These are phyloP conservation scores for Microcos paniculata DNA, from an alignment of 345 rosid species.

Conservation along the genomic window DNA sequence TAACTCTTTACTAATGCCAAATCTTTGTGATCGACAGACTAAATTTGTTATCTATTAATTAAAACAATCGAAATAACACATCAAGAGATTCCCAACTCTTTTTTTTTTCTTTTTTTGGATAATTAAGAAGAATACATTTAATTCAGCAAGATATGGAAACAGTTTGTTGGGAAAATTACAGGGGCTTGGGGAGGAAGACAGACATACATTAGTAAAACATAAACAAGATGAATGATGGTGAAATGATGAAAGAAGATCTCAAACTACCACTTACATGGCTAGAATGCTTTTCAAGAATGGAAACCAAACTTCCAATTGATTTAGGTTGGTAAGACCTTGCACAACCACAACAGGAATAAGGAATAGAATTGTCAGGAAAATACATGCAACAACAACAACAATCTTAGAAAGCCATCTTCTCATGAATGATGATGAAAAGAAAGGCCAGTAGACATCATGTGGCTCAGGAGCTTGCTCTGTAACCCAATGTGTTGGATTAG, in stretches of 20 bases:
- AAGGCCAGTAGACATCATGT: conserved; percentile 91
- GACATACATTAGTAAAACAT: background rate
- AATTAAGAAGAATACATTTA: background rate
- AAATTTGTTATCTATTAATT: background rate
- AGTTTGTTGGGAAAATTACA: background rate
- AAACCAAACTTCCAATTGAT: conserved; percentile 70
- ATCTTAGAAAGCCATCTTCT: conserved; percentile 79
- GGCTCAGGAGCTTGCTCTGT: conserved; percentile 92
- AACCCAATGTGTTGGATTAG: conserved; percentile 84
- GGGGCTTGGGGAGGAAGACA: background rate
- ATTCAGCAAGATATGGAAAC: background rate
- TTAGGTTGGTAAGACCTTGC: conserved; percentile 92
- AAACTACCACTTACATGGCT: conserved; percentile 53
- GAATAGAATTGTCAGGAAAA: conserved; percentile 76
- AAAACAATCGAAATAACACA: background rate
- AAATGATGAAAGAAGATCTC: conserved; percentile 3
- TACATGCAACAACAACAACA: conserved; percentile 61
- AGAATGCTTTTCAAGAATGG: conserved; percentile 80
- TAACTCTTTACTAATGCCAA: background rate
- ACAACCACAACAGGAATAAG: conserved; percentile 87
- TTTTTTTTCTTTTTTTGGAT: background rate
- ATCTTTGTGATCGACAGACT: background rate
- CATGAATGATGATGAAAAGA: conserved; percentile 84
- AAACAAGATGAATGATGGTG: background rate
- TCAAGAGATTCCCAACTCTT: background rate